Base-by-base conservation (phyloP, 1,284 basidiomycete genomes). In the Leccinum fallax region DNA sequence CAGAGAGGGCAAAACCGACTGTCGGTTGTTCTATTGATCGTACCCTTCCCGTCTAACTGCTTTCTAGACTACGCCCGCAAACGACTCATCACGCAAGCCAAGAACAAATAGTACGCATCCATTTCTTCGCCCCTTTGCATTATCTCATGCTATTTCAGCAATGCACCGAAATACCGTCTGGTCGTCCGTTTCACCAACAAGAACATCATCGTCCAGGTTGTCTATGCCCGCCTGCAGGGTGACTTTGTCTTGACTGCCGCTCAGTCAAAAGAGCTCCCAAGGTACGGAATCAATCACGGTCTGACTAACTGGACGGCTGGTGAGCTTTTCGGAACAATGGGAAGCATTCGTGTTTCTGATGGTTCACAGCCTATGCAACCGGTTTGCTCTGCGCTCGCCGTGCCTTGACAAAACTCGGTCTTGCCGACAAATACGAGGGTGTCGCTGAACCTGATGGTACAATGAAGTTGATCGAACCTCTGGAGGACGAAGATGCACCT, bases 381-480 rank as follows among this genome's bases (percentile, higher is more conserved):
- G 97, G 97, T 78, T 89, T 99, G 61, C 90, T 99, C 56, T 87
- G 85, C 72, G 97, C 97, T 64, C 95, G 97, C 70, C 95, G 97
- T 76, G 97, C 96, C 49, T 83, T 99, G 62, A 89, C 89, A 74
- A 98, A 97, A 80, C 89, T 99, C 74, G 95, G 95, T 70, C 90
- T 99, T 66, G 95, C 93, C 65, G 97, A 99, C 82, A 99, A 98
- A 85, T 99, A 99, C 79, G 88, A 97, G 82, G 97, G 97, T 85
- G 90, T 96, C 63, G 78, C 87, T 52, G 95, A 98, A 81, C 93
- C 97, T 52, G 92, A 95, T 75, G 97, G 97, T 69, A 90, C 91
- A 61, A 79, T 97, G 71, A 80, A 83, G 65, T 71, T 95, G 74
- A 96, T 90, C 48, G 94, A 98, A 81, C 79, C 87, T 58, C 83